Evolutionary conservation across 73 alveolate species (phyloP).

Genomic region (Paraurostyla sp.): DNA sequence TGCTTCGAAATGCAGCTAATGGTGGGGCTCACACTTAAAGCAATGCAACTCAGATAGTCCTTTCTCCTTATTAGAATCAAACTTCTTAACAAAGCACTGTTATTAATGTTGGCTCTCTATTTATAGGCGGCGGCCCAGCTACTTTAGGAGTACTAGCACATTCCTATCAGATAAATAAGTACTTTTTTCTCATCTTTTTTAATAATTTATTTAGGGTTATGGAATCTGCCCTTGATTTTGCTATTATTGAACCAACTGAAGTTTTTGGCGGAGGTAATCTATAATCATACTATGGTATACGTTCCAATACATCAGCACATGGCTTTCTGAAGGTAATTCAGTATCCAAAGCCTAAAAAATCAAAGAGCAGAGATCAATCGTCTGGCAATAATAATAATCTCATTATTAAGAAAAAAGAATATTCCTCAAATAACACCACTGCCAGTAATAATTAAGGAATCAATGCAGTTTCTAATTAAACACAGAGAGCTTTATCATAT

Average conservation of each 20-base stretch:
- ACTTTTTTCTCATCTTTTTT: background rate
- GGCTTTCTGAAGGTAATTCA: constrained; percentile 60
- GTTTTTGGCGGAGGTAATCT: constrained; percentile 73
- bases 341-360: constrained; percentile 25
- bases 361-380: background rate
- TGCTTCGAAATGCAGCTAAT: constrained; percentile 22
- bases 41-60: too few relatives aligned
- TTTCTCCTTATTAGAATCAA: too few relatives aligned
- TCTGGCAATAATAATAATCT: background rate
- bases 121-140: constrained; percentile 81
- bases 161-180: constrained; percentile 36
- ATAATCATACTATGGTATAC: constrained; percentile 48
- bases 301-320: constrained; percentile 71
- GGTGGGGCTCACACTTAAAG: too few relatives aligned
- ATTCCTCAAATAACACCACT: background rate
- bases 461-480: too few relatives aligned
- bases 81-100: too few relatives aligned
- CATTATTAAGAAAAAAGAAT: constrained; percentile 32
- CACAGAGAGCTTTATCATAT: background rate
- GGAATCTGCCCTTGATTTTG: constrained; percentile 36
- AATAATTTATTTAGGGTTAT: background rate
- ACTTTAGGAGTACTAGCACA: constrained; percentile 58
- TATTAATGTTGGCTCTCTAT: constrained; percentile 41
- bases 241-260: constrained; percentile 53
- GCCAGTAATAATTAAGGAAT: background rate